These are phyloP conservation scores for Sclerotinia nivalis DNA, from an alignment of 2,329 filamentous ascomycete species.

Conservation along the genomic window DNA sequence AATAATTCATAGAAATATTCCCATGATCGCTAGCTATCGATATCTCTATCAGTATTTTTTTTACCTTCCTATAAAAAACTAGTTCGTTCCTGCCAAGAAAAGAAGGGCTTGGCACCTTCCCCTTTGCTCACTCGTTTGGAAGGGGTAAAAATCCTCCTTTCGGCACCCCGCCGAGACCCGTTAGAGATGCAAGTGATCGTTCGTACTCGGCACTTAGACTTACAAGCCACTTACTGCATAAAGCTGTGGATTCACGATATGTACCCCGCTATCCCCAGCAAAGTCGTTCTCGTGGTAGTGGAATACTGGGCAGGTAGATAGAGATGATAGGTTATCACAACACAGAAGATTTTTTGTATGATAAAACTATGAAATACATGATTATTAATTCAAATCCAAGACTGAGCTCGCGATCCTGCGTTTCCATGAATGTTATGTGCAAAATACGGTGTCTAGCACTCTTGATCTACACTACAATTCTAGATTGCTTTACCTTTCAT, in stretches of 20 bases:
- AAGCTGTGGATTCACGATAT: neutral
- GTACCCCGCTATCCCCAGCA: neutral
- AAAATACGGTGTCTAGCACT: too few relatives aligned
- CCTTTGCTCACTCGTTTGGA: neutral
- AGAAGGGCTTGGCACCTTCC: neutral
- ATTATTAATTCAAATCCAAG: too few relatives aligned
- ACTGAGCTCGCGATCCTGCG: too few relatives aligned
- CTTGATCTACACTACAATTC: too few relatives aligned
- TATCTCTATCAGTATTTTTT: neutral
- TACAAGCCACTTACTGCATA: neutral
- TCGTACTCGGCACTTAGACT: neutral
- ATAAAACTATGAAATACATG: too few relatives aligned
- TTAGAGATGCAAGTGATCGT: neutral
- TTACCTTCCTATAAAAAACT: constrained; percentile 10
- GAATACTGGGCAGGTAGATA: neutral
- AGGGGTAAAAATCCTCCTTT: neutral
- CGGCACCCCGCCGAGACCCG: neutral
- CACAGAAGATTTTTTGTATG: too few relatives aligned
- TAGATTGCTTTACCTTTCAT: too few relatives aligned
- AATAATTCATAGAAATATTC: neutral
- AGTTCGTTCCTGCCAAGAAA: neutral
- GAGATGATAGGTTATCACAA: neutral
- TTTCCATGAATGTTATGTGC: too few relatives aligned
- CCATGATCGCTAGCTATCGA: neutral
- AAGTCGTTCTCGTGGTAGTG: neutral